Conservation (phyloP, 2,329 filamentous ascomycete species). For the Epichloe elymi region DNA sequence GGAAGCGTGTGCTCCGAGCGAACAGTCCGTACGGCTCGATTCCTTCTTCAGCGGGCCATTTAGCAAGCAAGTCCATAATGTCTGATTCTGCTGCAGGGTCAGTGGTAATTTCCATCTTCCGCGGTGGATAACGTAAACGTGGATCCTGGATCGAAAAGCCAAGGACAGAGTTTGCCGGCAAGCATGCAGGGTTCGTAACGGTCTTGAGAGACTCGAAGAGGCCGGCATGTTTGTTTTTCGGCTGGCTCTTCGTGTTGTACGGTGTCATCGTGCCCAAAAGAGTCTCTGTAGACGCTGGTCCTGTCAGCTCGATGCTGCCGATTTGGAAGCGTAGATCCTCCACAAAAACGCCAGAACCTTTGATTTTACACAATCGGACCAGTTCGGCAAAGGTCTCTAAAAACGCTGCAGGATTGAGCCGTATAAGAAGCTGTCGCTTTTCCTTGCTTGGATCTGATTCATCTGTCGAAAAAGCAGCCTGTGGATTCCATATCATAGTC, state of each 20-base stretch:
- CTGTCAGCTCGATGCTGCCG: conserved; percentile 43
- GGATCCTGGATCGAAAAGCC: conserved; percentile 67
- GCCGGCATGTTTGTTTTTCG: conserved; percentile 26
- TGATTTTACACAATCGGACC: conserved; percentile 41
- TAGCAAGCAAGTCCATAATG: conserved; percentile 47
- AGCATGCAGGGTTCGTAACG: conserved; percentile 53
- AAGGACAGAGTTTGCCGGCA: conserved; percentile 59
- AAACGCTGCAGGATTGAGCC: conserved; percentile 74
- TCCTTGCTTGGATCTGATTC: conserved; percentile 11
- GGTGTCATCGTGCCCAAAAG: conserved; percentile 55
- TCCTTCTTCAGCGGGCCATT: conserved; percentile 52
- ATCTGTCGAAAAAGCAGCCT: conserved; percentile 16
- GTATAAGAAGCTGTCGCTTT: conserved; percentile 45
- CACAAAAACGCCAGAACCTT: conserved; percentile 47
- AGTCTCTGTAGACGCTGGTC: conserved; percentile 66
- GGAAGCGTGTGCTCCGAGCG: conserved; percentile 50
- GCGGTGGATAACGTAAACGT: conserved; percentile 63
- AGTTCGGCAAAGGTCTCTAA: conserved; percentile 54
- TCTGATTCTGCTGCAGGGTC: conserved; percentile 21
- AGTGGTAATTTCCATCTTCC: conserved; percentile 32
- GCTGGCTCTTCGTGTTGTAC: conserved; percentile 21
- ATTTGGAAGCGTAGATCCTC: conserved; percentile 60
- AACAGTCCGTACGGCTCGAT: conserved; percentile 46
- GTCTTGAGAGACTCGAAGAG: conserved; percentile 40
- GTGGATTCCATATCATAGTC: conserved; percentile 61